phyloP scores from a whole-genome alignment of 108 stramenopile genomes.

The Cyclostephanos invisitatus region DNA sequence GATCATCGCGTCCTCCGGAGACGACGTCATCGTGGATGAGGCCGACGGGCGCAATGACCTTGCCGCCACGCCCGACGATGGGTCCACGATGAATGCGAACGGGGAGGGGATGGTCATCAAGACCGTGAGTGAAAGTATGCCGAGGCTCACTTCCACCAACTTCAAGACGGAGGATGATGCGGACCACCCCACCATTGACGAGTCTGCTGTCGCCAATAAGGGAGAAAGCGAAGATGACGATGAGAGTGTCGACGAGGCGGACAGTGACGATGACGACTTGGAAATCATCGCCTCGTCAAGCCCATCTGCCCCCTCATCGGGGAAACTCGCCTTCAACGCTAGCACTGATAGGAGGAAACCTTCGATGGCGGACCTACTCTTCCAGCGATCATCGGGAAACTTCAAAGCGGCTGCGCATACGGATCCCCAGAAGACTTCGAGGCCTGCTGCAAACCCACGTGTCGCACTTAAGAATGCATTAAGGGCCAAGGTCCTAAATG shows the following conservation, averaged over 20 bases:
- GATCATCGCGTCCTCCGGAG: conserved; percentile 28
- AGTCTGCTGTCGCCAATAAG: neutral
- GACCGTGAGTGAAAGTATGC: conserved; percentile 4
- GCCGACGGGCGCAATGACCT: neutral
- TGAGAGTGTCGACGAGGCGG: neutral
- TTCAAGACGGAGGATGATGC: neutral
- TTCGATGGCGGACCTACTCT: conserved; percentile 29
- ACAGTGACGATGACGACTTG: conserved; percentile 46
- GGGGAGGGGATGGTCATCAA: conserved; percentile 4
- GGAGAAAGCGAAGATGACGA: conserved; percentile 17
- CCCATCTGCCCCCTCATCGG: neutral
- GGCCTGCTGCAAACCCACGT: conserved; percentile 37
- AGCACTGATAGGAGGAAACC: conserved; percentile 1
- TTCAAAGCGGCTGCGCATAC: neutral
- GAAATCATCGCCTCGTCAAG: conserved; percentile 22
- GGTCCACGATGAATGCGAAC: conserved; percentile 6
- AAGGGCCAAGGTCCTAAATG: conserved; percentile 54
- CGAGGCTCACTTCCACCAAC: neutral
- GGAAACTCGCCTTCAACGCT: neutral
- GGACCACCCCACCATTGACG: neutral
- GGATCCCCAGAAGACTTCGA: conserved; percentile 4
- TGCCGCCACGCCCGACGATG: neutral
- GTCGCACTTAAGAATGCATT: conserved; percentile 55
- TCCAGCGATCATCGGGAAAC: conserved; percentile 7
- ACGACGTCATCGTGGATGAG: neutral